These are phyloP conservation scores for Metschnikowia continentalis DNA, from an alignment of 805 yeast species.

Conservation along the genomic window DNA sequence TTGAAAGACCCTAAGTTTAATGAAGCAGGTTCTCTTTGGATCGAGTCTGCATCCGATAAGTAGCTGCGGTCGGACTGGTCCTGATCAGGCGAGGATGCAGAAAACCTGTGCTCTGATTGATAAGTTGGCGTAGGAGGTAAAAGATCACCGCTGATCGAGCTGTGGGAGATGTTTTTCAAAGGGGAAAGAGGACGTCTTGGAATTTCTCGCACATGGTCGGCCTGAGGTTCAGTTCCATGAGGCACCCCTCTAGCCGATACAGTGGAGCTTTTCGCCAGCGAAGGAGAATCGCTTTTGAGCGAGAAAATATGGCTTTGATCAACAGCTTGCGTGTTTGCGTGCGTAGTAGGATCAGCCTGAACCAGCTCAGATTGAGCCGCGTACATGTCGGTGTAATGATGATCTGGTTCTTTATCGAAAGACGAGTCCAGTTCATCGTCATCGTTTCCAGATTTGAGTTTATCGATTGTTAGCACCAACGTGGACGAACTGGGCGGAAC, in stretches of 20 bases:
- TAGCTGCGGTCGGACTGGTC: constrained; percentile 35
- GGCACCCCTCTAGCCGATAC: background rate
- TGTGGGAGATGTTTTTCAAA: background rate
- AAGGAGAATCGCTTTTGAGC: background rate
- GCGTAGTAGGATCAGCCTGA: background rate
- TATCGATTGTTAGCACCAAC: constrained; percentile 36
- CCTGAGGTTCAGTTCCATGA: background rate
- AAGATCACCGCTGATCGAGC: background rate
- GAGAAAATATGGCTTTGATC: background rate
- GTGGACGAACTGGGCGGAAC: constrained; percentile 7
- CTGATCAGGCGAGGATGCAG: constrained; percentile 24
- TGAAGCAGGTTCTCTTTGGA: constrained; percentile 33
- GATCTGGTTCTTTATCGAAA: background rate
- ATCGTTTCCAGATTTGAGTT: constrained; percentile 1
- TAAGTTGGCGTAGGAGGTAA: constrained; percentile 32
- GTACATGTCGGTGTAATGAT: background rate
- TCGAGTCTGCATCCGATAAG: constrained; percentile 38
- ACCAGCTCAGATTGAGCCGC: background rate
- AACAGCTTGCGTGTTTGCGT: background rate
- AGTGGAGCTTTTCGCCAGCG: background rate
- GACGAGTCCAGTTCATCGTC: constrained; percentile 9
- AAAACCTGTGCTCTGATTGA: constrained; percentile 6
- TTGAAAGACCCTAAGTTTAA: constrained; percentile 19
- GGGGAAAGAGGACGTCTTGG: background rate
- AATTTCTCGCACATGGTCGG: background rate